Evolutionary conservation across 2,329 filamentous ascomycete genomes (phyloP), one percentile per base, ranked within the genome.

Genomic region (Drechslera avenae): DNA sequence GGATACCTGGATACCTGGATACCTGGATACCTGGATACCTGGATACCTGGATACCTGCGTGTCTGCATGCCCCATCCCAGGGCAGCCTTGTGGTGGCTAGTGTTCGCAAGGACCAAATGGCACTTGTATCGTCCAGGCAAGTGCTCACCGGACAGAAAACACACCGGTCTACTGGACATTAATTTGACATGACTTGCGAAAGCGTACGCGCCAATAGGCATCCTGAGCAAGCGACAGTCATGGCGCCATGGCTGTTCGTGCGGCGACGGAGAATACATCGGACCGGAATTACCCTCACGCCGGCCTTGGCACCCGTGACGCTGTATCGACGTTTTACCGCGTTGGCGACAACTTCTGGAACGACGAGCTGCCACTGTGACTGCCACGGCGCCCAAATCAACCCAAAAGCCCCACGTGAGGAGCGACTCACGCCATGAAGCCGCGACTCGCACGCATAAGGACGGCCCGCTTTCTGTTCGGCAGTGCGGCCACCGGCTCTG

Each of bases 391-490:
- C n/a, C 21, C 21, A 23, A 51, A 46, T 39, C 52, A 33, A 43
- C 46, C 46, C 35, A 31, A n/a, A 28, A 39, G 44, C 39, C 40
- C 42, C 56, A 60, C 52, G 46, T 58, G 50, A 53, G 55, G 17
- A 49, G 46, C 26, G 28, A 14, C 46, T 34, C 58, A 44, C 52
- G 47, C 59, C 34, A 70, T 69, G 64, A 67, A 64, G 56, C 55
- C 64, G 48, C 59, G 58, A 41, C 48, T 60, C 39, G 52, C 62
- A 46, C 62, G 62, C 44, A 12, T 63, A 28, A 57, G 60, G 62
- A 51, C 63, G n/a, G 52, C 57, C 47, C 62, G 57, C 49, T 58
- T 67, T 50, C 59, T 69, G 44, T 54, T 50, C 43, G 54, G 62
- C 32, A 47, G 52, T 30, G 18, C 54, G 48, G 37, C 63, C 54